phyloP scores from a whole-genome alignment of 1,284 basidiomycete species.

The Melampsora americana region DNA sequence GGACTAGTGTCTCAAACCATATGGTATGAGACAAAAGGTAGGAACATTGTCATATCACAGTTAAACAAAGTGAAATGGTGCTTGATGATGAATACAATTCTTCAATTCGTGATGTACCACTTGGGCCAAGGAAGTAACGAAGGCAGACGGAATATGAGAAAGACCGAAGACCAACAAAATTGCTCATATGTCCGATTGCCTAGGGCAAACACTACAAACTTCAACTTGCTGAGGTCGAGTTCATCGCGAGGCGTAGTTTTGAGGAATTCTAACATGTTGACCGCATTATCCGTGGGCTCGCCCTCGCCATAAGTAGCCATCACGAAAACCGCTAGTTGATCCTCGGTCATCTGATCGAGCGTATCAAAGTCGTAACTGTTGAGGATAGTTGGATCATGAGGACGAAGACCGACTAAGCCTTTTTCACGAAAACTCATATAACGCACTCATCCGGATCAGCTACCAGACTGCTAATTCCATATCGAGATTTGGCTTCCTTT shows the following conservation, averaged over 20 bases:
- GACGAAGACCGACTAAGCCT: neutral
- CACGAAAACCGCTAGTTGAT: conserved; percentile 84
- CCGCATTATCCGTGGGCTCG: conserved; percentile 98
- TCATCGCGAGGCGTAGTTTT: conserved; percentile 83
- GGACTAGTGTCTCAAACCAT: too few species aligned
- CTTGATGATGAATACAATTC: too few species aligned
- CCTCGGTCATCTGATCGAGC: conserved; percentile 81
- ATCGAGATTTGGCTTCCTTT: conserved; percentile 79
- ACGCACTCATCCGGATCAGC: conserved; percentile 81
- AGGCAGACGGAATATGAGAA: neutral
- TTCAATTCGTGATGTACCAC: too few species aligned
- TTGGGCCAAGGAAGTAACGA: conserved; percentile 5
- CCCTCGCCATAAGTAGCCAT: conserved; percentile 98
- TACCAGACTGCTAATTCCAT: conserved; percentile 84
- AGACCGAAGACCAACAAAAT: conserved; percentile 25
- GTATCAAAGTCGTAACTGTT: conserved; percentile 83
- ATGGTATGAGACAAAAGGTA: too few species aligned
- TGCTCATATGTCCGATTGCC: conserved; percentile 74
- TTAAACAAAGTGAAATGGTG: too few species aligned
- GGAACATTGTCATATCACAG: too few species aligned
- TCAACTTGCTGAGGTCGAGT: conserved; percentile 75
- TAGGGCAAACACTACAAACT: conserved; percentile 91
- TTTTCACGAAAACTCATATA: neutral
- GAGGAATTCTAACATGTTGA: conserved; percentile 86
- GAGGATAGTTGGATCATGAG: neutral